Evolutionary conservation across 495 filamentous ascomycete species (phyloP), one percentile per base, ranked within the genome.

Genomic region (Neurospora intermedia): DNA sequence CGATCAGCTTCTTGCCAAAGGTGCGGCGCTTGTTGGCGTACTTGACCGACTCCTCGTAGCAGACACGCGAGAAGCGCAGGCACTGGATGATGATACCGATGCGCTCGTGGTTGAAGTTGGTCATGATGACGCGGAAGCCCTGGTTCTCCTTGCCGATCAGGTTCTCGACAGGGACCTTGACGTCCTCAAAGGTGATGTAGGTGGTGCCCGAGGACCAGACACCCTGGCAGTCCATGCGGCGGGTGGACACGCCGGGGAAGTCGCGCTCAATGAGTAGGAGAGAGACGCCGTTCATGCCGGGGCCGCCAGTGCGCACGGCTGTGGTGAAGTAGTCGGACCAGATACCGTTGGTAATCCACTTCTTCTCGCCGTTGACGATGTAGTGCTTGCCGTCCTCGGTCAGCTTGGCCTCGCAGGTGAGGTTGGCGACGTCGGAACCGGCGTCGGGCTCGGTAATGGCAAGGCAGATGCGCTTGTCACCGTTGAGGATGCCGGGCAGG

Each of bases 351-450:
- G 95, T 98, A 82, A 99, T 99, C 96, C 96, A 98, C 83, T 99
- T 99, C 90, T 99, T 98, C 88, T 98, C 96, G 54, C 96, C 96
- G 80, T 98, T 99, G 82, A 99, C 96, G 74, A 99, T 98, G 82
- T 96, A 99, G 82, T 98, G 93, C 87, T 98, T 99, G 79, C 96
- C 96, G 79, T 98, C 95, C 76, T 93, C 89, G 70, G 87, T 90
- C 59, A 97, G 91, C 85, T 96, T 97, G 39, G 96, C 96, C 85
- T 97, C 94, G 80, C 95, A 98, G 35, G 90, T 94, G 46, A 99
- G 82, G 83, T 96, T 98, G 71, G 96, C 96, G 18, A 99, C 96
- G 81, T 99, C 96, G 79, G 80, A 83, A 39, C 84, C 87, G 15
- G 86, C 87, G 74, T 88, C 87, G 69, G 87, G 84, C 77, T 89